Evolutionary conservation across 2,329 filamentous ascomycete genomes (phyloP).

Genomic region (Akanthomyces dipterigenus): DNA sequence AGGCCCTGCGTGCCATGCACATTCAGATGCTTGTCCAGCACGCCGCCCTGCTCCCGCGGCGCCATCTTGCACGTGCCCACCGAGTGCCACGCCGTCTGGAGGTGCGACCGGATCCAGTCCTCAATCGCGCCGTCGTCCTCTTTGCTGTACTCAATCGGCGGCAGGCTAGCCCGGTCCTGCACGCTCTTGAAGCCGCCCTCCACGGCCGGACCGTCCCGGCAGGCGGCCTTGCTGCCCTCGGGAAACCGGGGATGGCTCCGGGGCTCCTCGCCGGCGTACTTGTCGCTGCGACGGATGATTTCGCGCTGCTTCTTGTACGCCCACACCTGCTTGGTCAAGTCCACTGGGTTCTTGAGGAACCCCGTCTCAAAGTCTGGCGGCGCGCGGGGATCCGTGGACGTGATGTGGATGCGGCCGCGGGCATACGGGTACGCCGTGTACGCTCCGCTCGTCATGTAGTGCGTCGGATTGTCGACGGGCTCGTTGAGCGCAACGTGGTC

Average conservation of each 20-base stretch:
- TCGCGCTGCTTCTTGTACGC: slow-evolving; percentile 57
- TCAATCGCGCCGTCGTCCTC: slow-evolving; percentile 42
- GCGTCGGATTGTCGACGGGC: slow-evolving; percentile 27
- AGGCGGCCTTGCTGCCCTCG: slow-evolving; percentile 29
- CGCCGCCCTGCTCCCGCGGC: slow-evolving; percentile 29
- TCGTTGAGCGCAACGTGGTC: slow-evolving; percentile 20
- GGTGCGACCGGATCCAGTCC: slow-evolving; percentile 29
- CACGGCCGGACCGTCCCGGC: slow-evolving; percentile 38
- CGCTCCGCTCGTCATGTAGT: slow-evolving; percentile 44
- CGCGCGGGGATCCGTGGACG: slow-evolving; percentile 26
- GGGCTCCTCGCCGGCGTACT: slow-evolving; percentile 40
- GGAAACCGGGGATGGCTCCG: slow-evolving; percentile 36
- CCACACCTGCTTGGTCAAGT: slow-evolving; percentile 54
- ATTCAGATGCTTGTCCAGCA: slow-evolving; percentile 33
- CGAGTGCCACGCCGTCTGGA: slow-evolving; percentile 35
- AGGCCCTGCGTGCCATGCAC: slow-evolving; percentile 35
- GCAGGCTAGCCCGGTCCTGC: slow-evolving; percentile 24
- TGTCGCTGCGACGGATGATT: slow-evolving; percentile 46
- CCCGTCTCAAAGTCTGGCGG: slow-evolving; percentile 42
- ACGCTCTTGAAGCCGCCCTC: slow-evolving; percentile 28
- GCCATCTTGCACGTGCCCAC: slow-evolving; percentile 38
- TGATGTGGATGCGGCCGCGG: slow-evolving; percentile 52
- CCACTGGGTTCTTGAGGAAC: slow-evolving; percentile 38
- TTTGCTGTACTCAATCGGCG: slow-evolving; percentile 37
- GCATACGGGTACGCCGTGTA: slow-evolving; percentile 56